Base-by-base conservation (phyloP, 2,329 filamentous ascomycete species). In the Pestalotiopsis sp. region DNA sequence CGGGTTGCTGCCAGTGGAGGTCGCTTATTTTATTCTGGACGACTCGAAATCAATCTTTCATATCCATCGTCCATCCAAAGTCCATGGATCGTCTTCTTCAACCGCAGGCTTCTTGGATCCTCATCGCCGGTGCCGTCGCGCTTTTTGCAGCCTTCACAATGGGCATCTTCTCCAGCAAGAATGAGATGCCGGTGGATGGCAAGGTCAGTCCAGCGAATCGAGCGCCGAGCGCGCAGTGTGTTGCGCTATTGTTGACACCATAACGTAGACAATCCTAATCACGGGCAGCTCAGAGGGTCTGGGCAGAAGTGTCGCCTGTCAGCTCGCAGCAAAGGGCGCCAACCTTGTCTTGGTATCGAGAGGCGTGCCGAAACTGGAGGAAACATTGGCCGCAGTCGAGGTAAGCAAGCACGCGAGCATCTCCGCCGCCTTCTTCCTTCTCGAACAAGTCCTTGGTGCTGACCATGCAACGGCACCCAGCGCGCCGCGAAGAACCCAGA, bases 281-380 rank as follows among this genome's bases (percentile, higher is more conserved):
- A 99, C 96, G 0, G 96, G 96, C 61, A 94, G 91, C 39, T 98
- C 96, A 0, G 93, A 98, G 77, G 96, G 96, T 68, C 93, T 98
- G 92, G 96, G 96, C 69, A 90, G 91, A 73, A 89, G 90, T 65
- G 88, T 91, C 23, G 94, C 91, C 4, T 86, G 89, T 65, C 86
- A 94, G 73, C 88, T 99, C 59, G 88, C 95, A 2, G 84, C 87
- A 64, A 95, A 94, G 79, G 96, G 96, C 61, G 95, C 96, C 69
- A 93, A 94, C 79, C 79, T 99, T 67, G 89, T 97, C 71, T 90
- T 98, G 72, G 91, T 98, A 64, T 91, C 95, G 14, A 92, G 96
- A 67, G 93, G 91, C 73, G 84, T 88, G 13, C 82, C 82, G 68
- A 97, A 95, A 79, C 92, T 99, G 27, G 85, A 93, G 72, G 84